A percentile compares a stretch with the other conserved stretches of the same genome.
Evolutionary conservation across 257 asterid species (phyloP).

Genomic region (Solanum piurae): DNA sequence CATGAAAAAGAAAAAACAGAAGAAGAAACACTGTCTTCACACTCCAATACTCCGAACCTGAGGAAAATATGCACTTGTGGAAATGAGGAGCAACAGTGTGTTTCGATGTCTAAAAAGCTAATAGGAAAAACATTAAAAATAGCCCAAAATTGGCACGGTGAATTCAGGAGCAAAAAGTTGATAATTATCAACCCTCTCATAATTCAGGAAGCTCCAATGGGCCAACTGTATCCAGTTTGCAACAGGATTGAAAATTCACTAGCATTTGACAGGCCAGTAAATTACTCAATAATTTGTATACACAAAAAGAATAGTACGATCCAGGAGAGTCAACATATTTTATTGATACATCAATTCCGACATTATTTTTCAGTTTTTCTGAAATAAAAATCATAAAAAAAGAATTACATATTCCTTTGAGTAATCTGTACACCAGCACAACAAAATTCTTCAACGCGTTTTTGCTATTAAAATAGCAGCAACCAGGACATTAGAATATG

Average conservation of each 20-base stretch:
- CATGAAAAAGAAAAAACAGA: background rate
- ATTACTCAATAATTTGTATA: background rate
- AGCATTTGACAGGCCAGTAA: background rate
- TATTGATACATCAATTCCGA: background rate
- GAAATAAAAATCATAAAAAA: background rate
- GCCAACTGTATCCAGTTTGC: background rate
- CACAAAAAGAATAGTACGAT: background rate
- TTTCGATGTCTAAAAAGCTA: background rate
- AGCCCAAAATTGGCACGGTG: background rate
- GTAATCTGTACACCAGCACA: background rate
- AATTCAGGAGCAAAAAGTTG: background rate
- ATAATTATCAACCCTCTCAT: background rate
- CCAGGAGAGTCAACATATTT: background rate
- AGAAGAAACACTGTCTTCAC: background rate
- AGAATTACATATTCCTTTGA: background rate
- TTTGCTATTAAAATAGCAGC: background rate
- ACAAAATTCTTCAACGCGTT: background rate
- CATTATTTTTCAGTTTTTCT: background rate
- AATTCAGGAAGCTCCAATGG: background rate
- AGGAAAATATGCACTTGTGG: background rate
- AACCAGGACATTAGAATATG: slow-evolving; percentile 6
- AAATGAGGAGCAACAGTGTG: background rate
- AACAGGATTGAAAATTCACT: background rate
- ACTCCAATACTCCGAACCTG: background rate
- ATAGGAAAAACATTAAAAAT: background rate